A percentile compares a stretch with the other conserved stretches of the same genome.
Evolutionary conservation across 352 stramenopile genomes (phyloP).

Genomic region (Phytophthora idaei): DNA sequence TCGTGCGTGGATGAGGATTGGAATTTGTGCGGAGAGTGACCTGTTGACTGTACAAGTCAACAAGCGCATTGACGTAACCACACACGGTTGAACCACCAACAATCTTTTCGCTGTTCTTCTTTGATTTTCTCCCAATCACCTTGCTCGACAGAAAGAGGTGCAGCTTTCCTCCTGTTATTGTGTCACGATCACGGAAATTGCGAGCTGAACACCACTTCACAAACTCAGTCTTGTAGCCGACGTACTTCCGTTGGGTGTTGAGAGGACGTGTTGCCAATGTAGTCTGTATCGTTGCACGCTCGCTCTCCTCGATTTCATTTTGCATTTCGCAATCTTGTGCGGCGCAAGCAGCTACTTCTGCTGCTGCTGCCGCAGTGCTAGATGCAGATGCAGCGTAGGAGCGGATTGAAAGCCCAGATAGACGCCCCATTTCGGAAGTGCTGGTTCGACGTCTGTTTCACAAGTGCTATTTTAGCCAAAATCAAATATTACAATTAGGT

Average conservation of each 20-base stretch:
- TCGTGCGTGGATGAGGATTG: slow-evolving; percentile 12
- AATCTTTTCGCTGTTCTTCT: slow-evolving; percentile 15
- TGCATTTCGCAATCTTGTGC: not conserved
- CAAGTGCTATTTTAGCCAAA: not conserved
- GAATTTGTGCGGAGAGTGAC: slow-evolving; percentile 10
- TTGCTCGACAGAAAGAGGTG: slow-evolving; percentile 11
- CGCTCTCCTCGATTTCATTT: slow-evolving; percentile 17
- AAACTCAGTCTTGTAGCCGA: slow-evolving; percentile 16
- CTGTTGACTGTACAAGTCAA: slow-evolving; percentile 19
- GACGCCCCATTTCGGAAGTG: not conserved
- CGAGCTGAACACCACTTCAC: slow-evolving; percentile 7
- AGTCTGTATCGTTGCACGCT: slow-evolving; percentile 13
- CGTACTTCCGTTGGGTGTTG: slow-evolving; percentile 19
- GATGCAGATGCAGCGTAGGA: slow-evolving; percentile 5
- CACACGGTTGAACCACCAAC: slow-evolving; percentile 11
- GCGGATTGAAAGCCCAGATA: slow-evolving; percentile 7
- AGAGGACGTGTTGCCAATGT: slow-evolving; percentile 11
- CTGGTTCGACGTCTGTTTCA: not conserved
- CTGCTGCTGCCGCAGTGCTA: too few species aligned
- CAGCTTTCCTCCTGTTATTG: slow-evolving; percentile 10
- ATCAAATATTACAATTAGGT: slow-evolving; percentile 15
- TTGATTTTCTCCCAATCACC: slow-evolving; percentile 14
- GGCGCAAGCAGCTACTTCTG: not conserved
- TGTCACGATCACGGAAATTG: slow-evolving; percentile 7
- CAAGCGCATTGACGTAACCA: slow-evolving; percentile 13